Evolutionary conservation across 345 rosid species (phyloP), one percentile per base, ranked within the genome.

Genomic region (Acer saccharum): DNA sequence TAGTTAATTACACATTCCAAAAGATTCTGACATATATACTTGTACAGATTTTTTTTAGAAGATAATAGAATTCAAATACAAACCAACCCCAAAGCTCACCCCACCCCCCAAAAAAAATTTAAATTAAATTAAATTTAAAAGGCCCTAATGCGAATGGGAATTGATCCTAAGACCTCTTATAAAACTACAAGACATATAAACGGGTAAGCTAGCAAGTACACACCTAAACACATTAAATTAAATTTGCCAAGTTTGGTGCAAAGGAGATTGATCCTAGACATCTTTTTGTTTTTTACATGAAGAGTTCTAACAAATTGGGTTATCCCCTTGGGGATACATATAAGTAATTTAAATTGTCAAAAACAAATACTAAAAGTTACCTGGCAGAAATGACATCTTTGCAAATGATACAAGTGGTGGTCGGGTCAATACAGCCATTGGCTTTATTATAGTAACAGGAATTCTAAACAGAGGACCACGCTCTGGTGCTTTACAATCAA

Each of bases 401-500:
- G 87, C 78, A 83, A 92, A 89, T 46, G 98, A 85, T 77, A 92
- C 81, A 76, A 84, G 78, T 25, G 98, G 98, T 73, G 98, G 97
- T 66, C 82, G 90, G 78, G 60, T 84, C 78, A 67, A 73, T 77
- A 94, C 84, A 68, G 84, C 81, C 81, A 77, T 84, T 66, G 99
- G 97, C 88, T 92, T 94, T 81, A 91, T 88, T 82, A 94, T 85
- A 20, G 99, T 94, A 61, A 93, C 83, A 44, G 98, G 95, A 73
- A 94, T 89, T 87, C 92, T 89, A 87, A 96, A 94, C 85, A 96
- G 81, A 69, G 95, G 90, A 69, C 99, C 99, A 68, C 94, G 95
- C 94, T 92, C 87, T 74, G 97, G 95, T 21, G 95, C 92, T 89
- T 89, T 92, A 89, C 95, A 94, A 84, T 96, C 99, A 88, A 94